Conservation (phyloP, 768 basidiomycete genomes). For the Boletus sp. region DNA sequence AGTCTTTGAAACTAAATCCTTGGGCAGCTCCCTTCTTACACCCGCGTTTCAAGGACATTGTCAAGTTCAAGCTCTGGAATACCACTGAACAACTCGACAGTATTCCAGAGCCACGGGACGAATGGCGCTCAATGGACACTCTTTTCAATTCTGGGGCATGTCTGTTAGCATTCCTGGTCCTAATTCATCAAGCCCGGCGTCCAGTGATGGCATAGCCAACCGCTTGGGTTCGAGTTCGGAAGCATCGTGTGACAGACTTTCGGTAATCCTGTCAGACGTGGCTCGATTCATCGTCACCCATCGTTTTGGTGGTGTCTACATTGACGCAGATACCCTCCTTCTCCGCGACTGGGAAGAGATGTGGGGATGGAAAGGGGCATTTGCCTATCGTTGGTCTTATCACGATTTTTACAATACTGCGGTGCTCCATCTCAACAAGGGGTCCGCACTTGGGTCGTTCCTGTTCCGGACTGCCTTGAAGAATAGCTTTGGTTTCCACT, state of each 20-base stretch:
- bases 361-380: constrained; percentile 93
- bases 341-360: constrained; percentile 96
- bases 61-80: constrained; percentile 95
- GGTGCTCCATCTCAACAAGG: constrained; percentile 83
- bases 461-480: constrained; percentile 89
- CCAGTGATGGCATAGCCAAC: constrained; percentile 25
- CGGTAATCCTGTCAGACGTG: constrained; percentile 93
- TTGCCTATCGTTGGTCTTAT: constrained; percentile 94
- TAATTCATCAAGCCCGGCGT: constrained; percentile 17
- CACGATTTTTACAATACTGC: constrained; percentile 93
- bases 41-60: constrained; percentile 80
- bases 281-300: constrained; percentile 94
- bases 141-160: constrained; percentile 88
- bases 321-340: constrained; percentile 91
- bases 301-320: constrained; percentile 90
- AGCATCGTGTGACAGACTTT: constrained; percentile 70
- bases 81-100: constrained; percentile 93
- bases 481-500: constrained; percentile 92
- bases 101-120: constrained; percentile 79
- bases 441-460: constrained; percentile 85
- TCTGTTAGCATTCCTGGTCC: constrained; percentile 54
- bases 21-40: constrained; percentile 94
- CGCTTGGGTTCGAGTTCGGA: constrained; percentile 58
- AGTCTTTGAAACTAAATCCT: constrained; percentile 70
- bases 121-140: constrained; percentile 74